phyloP scores from a whole-genome alignment of 192 early-diverging fungal genomes.

The Linnemannia elongata region DNA sequence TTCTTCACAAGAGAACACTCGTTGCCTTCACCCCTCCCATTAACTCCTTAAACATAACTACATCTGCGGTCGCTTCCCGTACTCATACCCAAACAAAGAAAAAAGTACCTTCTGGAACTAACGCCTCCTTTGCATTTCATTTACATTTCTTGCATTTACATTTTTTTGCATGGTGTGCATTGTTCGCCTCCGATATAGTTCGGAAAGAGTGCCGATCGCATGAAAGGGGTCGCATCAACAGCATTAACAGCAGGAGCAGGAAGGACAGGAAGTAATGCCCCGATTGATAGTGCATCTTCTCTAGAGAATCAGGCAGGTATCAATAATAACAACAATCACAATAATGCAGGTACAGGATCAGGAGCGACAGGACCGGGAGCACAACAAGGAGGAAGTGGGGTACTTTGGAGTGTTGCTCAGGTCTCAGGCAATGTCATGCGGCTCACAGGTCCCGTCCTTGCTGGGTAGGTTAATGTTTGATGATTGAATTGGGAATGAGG shows the following conservation, averaged over 20 bases:
- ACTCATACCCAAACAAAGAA: background rate
- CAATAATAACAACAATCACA: background rate
- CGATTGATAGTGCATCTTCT: background rate
- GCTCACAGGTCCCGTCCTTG: slow-evolving; percentile 35
- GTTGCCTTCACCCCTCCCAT: background rate
- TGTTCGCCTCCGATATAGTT: slow-evolving; percentile 19
- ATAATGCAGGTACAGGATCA: no score
- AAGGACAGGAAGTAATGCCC: background rate
- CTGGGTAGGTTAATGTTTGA: slow-evolving; percentile 16
- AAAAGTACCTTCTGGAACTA: background rate
- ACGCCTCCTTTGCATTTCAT: background rate
- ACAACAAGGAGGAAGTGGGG: slow-evolving; percentile 26
- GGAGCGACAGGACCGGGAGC: background rate
- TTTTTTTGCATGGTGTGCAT: background rate
- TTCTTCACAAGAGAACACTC: background rate
- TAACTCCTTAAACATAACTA: background rate
- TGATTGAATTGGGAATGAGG: background rate
- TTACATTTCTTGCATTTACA: background rate
- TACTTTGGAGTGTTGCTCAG: slow-evolving; percentile 39
- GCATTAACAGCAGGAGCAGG: background rate
- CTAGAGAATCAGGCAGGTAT: background rate
- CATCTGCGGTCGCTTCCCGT: background rate
- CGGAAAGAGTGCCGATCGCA: slow-evolving; percentile 36
- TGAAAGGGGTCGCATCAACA: slow-evolving; percentile 4
- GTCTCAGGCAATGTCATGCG: slow-evolving; percentile 39